Conservation (phyloP, 1,284 basidiomycete species). For the Chalciporus piperatoides region DNA sequence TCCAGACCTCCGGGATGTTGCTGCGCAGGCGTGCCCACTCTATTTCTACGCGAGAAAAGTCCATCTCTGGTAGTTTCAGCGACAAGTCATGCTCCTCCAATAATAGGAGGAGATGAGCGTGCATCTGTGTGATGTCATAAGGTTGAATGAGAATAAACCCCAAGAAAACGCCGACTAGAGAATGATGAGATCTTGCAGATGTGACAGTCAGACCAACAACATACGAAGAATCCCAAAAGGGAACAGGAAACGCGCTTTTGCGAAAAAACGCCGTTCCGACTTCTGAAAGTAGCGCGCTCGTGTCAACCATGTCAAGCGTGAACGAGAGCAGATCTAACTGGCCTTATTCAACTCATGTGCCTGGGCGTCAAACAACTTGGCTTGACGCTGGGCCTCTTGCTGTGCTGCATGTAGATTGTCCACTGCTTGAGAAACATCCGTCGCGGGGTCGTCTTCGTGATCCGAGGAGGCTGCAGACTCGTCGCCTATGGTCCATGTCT, state of each 20-base stretch:
- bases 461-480: slow-evolving; percentile 20
- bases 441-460: slow-evolving; percentile 7
- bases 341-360: slow-evolving; percentile 23
- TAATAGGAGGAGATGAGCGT: slow-evolving; percentile 48
- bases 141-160: slow-evolving; percentile 61
- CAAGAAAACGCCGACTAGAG: slow-evolving; percentile 60
- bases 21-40: slow-evolving; percentile 67
- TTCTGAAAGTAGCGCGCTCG: slow-evolving; percentile 9
- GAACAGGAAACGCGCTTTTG: slow-evolving; percentile 43
- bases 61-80: slow-evolving; percentile 56
- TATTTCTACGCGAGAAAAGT: slow-evolving; percentile 58
- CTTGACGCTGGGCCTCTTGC: slow-evolving; percentile 19
- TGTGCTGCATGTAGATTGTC: slow-evolving; percentile 15
- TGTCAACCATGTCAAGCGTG: not conserved
- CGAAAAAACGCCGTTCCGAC: slow-evolving; percentile 25
- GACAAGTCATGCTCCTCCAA: slow-evolving; percentile 57
- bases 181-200: slow-evolving; percentile 3
- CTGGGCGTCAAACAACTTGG: slow-evolving; percentile 26
- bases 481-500: slow-evolving; percentile 15
- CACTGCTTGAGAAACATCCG: not conserved
- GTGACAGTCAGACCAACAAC: slow-evolving; percentile 13
- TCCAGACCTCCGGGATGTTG: slow-evolving; percentile 72
- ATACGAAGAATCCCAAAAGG: slow-evolving; percentile 46
- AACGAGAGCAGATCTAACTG: not conserved
- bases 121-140: slow-evolving; percentile 55